These are phyloP conservation scores for Candida bentonensis DNA, from an alignment of 805 yeast species.

Conservation along the genomic window DNA sequence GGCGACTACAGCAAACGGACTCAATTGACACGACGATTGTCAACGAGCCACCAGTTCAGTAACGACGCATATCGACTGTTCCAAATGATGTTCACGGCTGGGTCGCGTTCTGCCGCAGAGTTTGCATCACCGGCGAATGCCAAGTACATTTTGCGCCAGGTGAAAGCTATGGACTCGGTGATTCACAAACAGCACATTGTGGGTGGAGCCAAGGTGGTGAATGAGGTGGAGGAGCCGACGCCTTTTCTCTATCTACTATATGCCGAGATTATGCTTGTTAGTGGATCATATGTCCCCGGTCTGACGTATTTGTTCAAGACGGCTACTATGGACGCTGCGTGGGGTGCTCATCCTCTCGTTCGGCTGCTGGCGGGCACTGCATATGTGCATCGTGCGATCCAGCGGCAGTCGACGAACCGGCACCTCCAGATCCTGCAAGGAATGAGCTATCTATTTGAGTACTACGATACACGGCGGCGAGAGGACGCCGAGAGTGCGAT, in stretches of 20 bases:
- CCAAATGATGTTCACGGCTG: constrained; percentile 50
- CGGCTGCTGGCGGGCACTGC: constrained; percentile 63
- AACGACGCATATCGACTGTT: constrained; percentile 54
- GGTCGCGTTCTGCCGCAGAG: constrained; percentile 40
- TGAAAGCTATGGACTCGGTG: constrained; percentile 75
- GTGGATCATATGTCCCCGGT: constrained; percentile 72
- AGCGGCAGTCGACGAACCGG: constrained; percentile 71
- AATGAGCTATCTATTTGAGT: constrained; percentile 60
- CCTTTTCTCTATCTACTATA: constrained; percentile 69
- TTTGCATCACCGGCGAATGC: constrained; percentile 75
- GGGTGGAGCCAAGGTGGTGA: constrained; percentile 68
- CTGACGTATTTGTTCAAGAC: constrained; percentile 64
- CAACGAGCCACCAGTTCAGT: constrained; percentile 63
- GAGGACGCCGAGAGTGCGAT: constrained; percentile 36
- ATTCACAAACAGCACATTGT: constrained; percentile 38
- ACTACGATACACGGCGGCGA: constrained; percentile 35
- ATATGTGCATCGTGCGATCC: constrained; percentile 83
- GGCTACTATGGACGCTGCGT: constrained; percentile 39
- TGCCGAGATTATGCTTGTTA: constrained; percentile 65
- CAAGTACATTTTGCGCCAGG: constrained; percentile 75
- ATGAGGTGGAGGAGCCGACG: constrained; percentile 21
- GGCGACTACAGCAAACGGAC: constrained; percentile 42
- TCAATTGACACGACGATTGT: constrained; percentile 44
- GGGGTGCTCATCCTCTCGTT: constrained; percentile 55
- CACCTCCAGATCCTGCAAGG: constrained; percentile 86